Evolutionary conservation across 768 basidiomycete genomes (phyloP).

Genomic region (Scleroderma citrinum): DNA sequence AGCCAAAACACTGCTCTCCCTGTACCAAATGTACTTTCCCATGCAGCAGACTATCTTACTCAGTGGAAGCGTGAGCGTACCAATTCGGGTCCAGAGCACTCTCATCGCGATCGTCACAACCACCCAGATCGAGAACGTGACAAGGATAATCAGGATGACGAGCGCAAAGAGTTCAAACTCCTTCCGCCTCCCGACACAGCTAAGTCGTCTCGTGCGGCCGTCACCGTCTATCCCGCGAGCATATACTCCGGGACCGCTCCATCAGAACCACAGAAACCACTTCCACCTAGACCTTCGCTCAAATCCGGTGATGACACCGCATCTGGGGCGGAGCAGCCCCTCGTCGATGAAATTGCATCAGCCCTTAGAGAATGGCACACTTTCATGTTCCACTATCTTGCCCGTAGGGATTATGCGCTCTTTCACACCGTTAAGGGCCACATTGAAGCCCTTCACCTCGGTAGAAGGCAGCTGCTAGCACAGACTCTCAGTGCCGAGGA

Average conservation of each 20-base stretch:
- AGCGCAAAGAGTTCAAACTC: conserved; percentile 63
- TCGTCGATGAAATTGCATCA: conserved; percentile 96
- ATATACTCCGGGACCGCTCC: conserved; percentile 69
- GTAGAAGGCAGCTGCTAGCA: conserved; percentile 84
- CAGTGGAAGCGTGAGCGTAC: conserved; percentile 37
- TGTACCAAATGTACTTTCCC: conserved; percentile 25
- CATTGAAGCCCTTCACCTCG: conserved; percentile 86
- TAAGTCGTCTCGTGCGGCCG: conserved; percentile 62
- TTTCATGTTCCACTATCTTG: conserved; percentile 87
- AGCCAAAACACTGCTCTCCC: conserved; percentile 26
- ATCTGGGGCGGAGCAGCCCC: conserved; percentile 76
- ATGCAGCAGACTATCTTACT: conserved; percentile 41
- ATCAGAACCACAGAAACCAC: conserved; percentile 60
- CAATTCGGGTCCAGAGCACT: conserved; percentile 21
- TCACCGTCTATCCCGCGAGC: conserved; percentile 70
- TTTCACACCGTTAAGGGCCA: conserved; percentile 84
- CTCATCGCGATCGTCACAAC: conserved; percentile 25
- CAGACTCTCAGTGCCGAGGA: conserved; percentile 87
- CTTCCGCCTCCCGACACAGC: conserved; percentile 72
- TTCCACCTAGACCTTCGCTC: conserved; percentile 88
- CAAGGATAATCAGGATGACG: conserved; percentile 57
- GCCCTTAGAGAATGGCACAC: conserved; percentile 95
- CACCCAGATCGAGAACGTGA: conserved; percentile 36
- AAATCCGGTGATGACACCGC: conserved; percentile 93
- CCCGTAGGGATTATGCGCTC: conserved; percentile 80